Percentiles rank a stretch among this genome's conserved stretches.
Conservation (phyloP, 2,329 filamentous ascomycete species). For the Dendrostoma leiphaemia region DNA sequence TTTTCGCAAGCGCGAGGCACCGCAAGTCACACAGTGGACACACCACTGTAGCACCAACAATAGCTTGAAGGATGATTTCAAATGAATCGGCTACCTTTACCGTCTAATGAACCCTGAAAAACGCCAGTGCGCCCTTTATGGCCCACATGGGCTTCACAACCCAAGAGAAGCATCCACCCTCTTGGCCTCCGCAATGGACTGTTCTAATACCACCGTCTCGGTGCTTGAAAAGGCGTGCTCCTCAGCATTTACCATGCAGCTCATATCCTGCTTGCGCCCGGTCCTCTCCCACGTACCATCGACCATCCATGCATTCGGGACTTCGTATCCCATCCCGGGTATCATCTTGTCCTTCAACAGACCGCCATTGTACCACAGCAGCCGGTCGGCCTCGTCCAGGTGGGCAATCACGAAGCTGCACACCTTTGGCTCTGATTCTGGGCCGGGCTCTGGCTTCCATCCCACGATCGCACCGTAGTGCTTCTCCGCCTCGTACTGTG, state of each 20-base stretch:
- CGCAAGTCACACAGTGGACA: too few relatives aligned
- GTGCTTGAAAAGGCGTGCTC: slow-evolving; percentile 5
- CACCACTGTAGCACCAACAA: too few relatives aligned
- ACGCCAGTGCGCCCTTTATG: too few relatives aligned
- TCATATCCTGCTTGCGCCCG: slow-evolving; percentile 30
- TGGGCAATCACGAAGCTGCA: slow-evolving; percentile 44
- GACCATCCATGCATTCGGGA: slow-evolving; percentile 39
- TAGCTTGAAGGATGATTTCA: too few relatives aligned
- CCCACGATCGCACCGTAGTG: slow-evolving; percentile 42
- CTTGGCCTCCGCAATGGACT: slow-evolving; percentile 21
- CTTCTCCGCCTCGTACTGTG: slow-evolving; percentile 36
- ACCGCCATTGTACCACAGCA: slow-evolving; percentile 44
- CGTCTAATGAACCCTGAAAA: too few relatives aligned
- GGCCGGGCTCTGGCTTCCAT: slow-evolving; percentile 21
- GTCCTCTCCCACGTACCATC: slow-evolving; percentile 37
- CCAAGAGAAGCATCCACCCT: too few relatives aligned
- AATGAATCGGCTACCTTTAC: too few relatives aligned
- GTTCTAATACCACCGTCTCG: slow-evolving; percentile 11
- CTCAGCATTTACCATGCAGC: slow-evolving; percentile 33
- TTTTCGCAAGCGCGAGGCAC: too few relatives aligned
- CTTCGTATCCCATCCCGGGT: slow-evolving; percentile 30
- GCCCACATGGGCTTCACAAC: too few relatives aligned
- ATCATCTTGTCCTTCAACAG: slow-evolving; percentile 38
- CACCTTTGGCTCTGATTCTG: slow-evolving; percentile 21
- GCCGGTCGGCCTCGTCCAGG: slow-evolving; percentile 33